Conservation (phyloP, 805 yeast species). For the Sugiyamaella mastotermitis region DNA sequence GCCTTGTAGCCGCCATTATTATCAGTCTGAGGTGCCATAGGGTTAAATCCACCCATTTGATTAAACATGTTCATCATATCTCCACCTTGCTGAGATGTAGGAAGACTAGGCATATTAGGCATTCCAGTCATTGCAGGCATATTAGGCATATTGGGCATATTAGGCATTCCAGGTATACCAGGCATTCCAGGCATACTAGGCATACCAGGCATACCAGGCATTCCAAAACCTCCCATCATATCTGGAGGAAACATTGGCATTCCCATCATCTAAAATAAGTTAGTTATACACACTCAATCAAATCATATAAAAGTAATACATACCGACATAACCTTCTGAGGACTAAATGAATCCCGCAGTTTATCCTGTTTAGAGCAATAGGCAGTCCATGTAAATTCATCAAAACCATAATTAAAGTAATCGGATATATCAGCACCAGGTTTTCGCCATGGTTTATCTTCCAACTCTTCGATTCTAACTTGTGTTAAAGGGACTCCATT, state of each 20-base stretch:
- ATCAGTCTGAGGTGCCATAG: too few relatives aligned
- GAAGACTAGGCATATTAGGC: too few relatives aligned
- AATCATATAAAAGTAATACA: too few relatives aligned
- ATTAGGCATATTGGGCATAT: too few relatives aligned
- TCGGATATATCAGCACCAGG: slow-evolving; percentile 95
- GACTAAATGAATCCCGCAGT: slow-evolving; percentile 71
- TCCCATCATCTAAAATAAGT: slow-evolving; percentile 38
- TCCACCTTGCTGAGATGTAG: too few relatives aligned
- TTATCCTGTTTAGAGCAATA: slow-evolving; percentile 86
- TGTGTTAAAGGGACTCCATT: slow-evolving; percentile 82
- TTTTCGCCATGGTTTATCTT: slow-evolving; percentile 96
- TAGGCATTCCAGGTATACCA: slow-evolving; percentile 24
- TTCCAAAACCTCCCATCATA: slow-evolving; percentile 13
- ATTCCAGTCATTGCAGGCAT: slow-evolving; percentile 14
- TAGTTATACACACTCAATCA: slow-evolving; percentile 17
- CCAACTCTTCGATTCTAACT: slow-evolving; percentile 69
- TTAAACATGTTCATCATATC: too few relatives aligned
- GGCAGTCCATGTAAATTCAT: slow-evolving; percentile 93
- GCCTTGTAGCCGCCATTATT: too few relatives aligned
- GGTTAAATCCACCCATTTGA: too few relatives aligned
- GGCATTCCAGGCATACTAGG: slow-evolving; percentile 21
- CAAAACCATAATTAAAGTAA: slow-evolving; percentile 94
- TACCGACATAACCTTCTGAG: slow-evolving; percentile 62
- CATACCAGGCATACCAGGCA: slow-evolving; percentile 26
- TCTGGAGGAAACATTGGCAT: slow-evolving; percentile 9